These are phyloP conservation scores for Ceratobasidium theobromae DNA, from an alignment of 1,284 basidiomycete species.

Conservation along the genomic window DNA sequence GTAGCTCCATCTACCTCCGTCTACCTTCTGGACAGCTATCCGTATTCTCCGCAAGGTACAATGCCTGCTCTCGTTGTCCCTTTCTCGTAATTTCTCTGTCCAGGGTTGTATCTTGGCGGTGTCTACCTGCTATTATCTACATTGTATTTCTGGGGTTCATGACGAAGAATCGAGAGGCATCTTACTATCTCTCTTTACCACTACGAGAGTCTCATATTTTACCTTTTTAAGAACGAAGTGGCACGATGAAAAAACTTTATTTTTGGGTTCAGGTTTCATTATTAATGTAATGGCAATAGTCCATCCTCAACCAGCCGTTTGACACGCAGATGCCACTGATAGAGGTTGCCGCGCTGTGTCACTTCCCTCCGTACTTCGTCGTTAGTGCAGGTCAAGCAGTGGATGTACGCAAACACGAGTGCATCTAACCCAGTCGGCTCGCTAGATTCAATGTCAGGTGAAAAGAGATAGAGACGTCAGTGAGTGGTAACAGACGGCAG, in stretches of 20 bases:
- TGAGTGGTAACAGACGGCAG: constrained; percentile 39
- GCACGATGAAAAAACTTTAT: not conserved
- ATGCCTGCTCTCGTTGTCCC: constrained; percentile 5
- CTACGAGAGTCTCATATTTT: too few relatives aligned
- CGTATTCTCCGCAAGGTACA: not conserved
- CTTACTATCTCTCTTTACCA: not conserved
- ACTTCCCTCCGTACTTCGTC: constrained; percentile 60
- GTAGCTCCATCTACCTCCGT: constrained; percentile 6
- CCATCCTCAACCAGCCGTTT: constrained; percentile 56
- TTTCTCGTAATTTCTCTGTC: constrained; percentile 13
- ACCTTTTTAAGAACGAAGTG: too few relatives aligned
- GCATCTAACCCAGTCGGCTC: constrained; percentile 75
- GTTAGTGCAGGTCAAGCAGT: constrained; percentile 57
- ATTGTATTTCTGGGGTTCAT: constrained; percentile 27
- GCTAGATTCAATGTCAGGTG: constrained; percentile 43
- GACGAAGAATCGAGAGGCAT: constrained; percentile 1
- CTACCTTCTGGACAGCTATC: constrained; percentile 4
- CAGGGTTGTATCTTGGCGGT: not conserved
- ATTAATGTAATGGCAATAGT: not conserved
- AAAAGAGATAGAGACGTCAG: not conserved
- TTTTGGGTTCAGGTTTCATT: not conserved
- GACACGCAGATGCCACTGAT: constrained; percentile 71
- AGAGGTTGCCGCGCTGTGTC: constrained; percentile 66
- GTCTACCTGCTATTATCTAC: not conserved
- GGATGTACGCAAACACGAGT: constrained; percentile 73